Percentiles rank a stretch among this genome's conserved stretches.
phyloP scores from a whole-genome alignment of 345 rosid species.

The Gossypium sturtianum region DNA sequence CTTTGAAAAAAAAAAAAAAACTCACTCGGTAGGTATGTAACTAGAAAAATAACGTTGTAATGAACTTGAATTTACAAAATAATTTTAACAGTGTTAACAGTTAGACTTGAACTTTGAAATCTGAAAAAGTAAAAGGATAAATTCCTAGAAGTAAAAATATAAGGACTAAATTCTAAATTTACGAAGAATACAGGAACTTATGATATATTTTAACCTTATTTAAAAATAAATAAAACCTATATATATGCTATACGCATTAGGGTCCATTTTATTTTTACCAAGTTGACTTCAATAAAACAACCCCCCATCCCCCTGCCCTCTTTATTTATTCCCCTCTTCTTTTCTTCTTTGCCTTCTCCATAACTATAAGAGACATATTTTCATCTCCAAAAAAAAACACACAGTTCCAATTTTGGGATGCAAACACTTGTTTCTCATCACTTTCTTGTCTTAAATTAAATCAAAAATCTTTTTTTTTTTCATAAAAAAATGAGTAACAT shows the following conservation, averaged over 20 bases:
- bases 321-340: not conserved
- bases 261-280: conserved; percentile 3
- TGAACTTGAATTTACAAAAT: no score
- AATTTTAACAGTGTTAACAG: no score
- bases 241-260: not conserved
- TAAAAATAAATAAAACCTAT: not conserved
- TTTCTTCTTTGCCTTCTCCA: not conserved
- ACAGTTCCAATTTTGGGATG: not conserved
- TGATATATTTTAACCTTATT: no score
- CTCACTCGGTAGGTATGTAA: no score
- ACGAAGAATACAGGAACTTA: no score
- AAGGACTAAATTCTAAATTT: no score
- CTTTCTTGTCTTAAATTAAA: conserved; percentile 7
- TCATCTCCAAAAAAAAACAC: not conserved
- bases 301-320: not conserved
- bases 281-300: not conserved
- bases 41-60: no score
- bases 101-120: no score
- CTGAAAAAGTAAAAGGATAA: no score
- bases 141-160: no score
- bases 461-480: not conserved
- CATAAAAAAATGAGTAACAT: conserved; percentile 39
- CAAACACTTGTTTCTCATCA: not conserved
- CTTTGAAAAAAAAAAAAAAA: no score
- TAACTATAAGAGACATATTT: not conserved